phyloP scores from a whole-genome alignment of 176 grass and related monocot genomes.

The Carex kokanica region DNA sequence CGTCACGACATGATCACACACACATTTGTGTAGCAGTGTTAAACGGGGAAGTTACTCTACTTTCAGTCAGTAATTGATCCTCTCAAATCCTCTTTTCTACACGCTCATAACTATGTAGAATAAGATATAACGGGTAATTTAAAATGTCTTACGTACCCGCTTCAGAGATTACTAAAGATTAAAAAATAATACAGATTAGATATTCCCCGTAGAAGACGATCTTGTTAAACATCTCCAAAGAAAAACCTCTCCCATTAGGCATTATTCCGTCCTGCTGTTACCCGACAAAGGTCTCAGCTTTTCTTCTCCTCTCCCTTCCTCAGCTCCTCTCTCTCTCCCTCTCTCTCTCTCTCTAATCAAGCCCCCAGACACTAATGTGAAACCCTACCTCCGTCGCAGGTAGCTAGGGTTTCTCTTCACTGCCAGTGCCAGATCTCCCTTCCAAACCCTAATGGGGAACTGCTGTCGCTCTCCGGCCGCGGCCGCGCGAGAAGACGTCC shows the following conservation, averaged over 20 bases:
- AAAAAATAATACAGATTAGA: not conserved
- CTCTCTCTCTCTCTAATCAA: conserved; percentile 9
- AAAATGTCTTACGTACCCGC: not conserved
- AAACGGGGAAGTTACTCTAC: not conserved
- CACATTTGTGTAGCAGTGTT: not conserved
- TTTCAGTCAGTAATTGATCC: not conserved
- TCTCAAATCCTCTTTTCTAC: not conserved
- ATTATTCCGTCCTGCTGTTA: conserved; percentile 32
- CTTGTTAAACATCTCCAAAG: conserved; percentile 27
- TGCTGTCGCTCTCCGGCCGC: conserved; percentile 95
- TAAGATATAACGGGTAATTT: not conserved
- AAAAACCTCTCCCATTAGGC: conserved; percentile 27
- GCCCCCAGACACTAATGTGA: conserved; percentile 29
- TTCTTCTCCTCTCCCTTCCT: conserved; percentile 32
- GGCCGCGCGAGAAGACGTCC: conserved; percentile 86
- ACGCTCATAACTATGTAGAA: not conserved
- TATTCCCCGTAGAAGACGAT: not conserved
- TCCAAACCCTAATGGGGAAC: conserved; percentile 68
- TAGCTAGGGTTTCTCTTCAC: conserved; percentile 27
- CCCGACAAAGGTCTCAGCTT: conserved; percentile 55
- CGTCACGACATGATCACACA: not conserved
- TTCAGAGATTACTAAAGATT: not conserved
- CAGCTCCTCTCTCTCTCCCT: not conserved
- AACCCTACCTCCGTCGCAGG: conserved; percentile 4
- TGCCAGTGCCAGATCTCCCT: conserved; percentile 37